Evolutionary conservation across 192 early-diverging fungal species (phyloP), one percentile per base, ranked within the genome.

Genomic region (Pilobolus umbonatus): DNA sequence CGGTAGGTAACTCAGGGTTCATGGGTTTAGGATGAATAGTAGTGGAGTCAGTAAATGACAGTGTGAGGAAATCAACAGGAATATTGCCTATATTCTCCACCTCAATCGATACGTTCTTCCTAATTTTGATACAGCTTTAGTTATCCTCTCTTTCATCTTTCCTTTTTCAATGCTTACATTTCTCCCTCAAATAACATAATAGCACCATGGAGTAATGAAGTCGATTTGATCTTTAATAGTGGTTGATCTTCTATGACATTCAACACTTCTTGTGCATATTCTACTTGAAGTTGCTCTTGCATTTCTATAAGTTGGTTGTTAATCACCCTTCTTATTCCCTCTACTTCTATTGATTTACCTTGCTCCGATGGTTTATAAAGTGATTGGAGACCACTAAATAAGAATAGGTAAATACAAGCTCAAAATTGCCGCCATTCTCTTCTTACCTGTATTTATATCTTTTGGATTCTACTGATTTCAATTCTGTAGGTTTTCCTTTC

Each of bases 171-270:
- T 29, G 8, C 44, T 51, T 50, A 49, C 36, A 85, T 72, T 71
- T 92, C 90, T 26, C 90, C 90, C 60, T 92, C 89, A 63, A 87
- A 92, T 19, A 92, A 58, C 87, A 91, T 92, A 14, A 88, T 57
- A 4, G 89, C 86, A 21, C 80, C 77, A 50, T 86, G 80, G 60
- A 70, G 65, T 21, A 72, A 69, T 19, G 71, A 86, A 22, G 73
- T 84, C 7, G 62, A 78, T 53, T 72, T 83, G 28, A 89, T 79
- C 47, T 91, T 83, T 25, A 92, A 42, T 34, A 87, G 44, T 1
- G 90, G 88, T 38, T 86, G 88, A 5, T 71, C 67, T 9, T 77
- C 74, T 31, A 92, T 85, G 10, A 92, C 86, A 40, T 30, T 25
- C 21, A 64, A 39, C 5, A 24, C 24, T 36, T 54, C 31, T 24